phyloP scores from a whole-genome alignment of 768 basidiomycete species.

The Leccinum broughii region DNA sequence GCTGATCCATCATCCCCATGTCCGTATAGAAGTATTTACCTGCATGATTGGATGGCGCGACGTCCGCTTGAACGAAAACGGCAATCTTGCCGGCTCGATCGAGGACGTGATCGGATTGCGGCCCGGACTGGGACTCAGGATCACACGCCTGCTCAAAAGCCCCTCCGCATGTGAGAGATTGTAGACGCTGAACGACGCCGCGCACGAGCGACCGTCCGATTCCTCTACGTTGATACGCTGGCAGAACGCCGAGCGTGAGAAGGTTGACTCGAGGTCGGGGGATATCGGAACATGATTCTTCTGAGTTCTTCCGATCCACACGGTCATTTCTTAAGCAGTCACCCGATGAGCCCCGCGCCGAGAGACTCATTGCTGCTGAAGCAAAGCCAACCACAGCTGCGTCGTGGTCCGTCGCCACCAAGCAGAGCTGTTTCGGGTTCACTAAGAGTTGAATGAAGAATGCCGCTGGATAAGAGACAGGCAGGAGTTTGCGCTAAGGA shows the following conservation, averaged over 20 bases:
- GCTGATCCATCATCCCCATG: constrained; percentile 32
- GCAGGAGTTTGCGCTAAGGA: constrained; percentile 25
- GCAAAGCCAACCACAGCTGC: constrained; percentile 28
- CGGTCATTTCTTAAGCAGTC: not conserved
- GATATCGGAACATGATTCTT: constrained; percentile 5
- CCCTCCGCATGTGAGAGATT: constrained; percentile 10
- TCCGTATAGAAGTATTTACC: constrained; percentile 30
- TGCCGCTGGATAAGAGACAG: constrained; percentile 29
- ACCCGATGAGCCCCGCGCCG: not conserved
- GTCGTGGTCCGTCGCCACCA: constrained; percentile 26
- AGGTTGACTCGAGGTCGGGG: constrained; percentile 21
- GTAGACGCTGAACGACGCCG: constrained; percentile 27
- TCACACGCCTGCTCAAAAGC: not conserved
- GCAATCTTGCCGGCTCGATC: constrained; percentile 2
- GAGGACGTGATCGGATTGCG: not conserved
- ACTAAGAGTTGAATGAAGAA: constrained; percentile 36
- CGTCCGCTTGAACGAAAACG: constrained; percentile 29
- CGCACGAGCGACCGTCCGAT: constrained; percentile 33
- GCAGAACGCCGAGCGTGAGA: constrained; percentile 33
- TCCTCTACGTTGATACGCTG: constrained; percentile 28
- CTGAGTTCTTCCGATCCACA: constrained; percentile 5
- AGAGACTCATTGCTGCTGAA: constrained; percentile 22
- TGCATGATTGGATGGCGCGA: constrained; percentile 25
- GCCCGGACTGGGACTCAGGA: not conserved
- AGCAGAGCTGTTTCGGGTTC: constrained; percentile 30